Base-by-base conservation (phyloP, 1,284 basidiomycete genomes). In the Laetiporus sulphureus region DNA sequence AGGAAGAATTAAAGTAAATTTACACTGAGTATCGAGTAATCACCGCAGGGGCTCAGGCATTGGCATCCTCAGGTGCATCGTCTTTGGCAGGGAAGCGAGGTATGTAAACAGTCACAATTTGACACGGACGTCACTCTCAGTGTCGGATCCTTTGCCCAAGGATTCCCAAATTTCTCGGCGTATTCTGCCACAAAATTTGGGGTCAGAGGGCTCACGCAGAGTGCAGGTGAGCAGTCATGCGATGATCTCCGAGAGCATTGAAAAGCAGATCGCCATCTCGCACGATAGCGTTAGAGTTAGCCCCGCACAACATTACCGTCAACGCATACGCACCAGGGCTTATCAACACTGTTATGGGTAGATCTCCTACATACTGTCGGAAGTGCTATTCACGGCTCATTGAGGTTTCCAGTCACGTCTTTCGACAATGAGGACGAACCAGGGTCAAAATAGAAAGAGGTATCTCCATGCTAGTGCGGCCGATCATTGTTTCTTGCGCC, bases 1-100 rank as follows among this genome's bases (percentile, higher is more conserved):
- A 1, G 64, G 64, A 2, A 50, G 61, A 24, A 59, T 66, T 6
- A 57, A 65, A 16, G 64, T 62, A 57, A 32, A 13, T 37, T 5
- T 15, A 13, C 12, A 11, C 23, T 24, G 4, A 5, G 2, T 12
- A 20, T 8, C 5, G 33, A 5, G 5, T 21, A 18, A 10, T 8
- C 20, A 13, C 7, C 33, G 8, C 7, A 8, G 7, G 8, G 16
- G 8, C n/a, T 35, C 33, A 19, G 6, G 18, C 20, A 5, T 35
- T 16, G 6, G 12, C 12, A 32, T 21, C 19, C 20, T 13, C 32
- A 49, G 52, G 50, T 8, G 58, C 58, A 1, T 54, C 50, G 1
- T 61, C 58, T 1, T 45, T 55, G 5, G 48, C 50, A 1, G 56
- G 57, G n/a, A 60, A 55, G 42, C 36, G 43, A 52, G 54, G 59